Conservation (phyloP, 2,329 filamentous ascomycete species). For the Apiospora phragmitis region DNA sequence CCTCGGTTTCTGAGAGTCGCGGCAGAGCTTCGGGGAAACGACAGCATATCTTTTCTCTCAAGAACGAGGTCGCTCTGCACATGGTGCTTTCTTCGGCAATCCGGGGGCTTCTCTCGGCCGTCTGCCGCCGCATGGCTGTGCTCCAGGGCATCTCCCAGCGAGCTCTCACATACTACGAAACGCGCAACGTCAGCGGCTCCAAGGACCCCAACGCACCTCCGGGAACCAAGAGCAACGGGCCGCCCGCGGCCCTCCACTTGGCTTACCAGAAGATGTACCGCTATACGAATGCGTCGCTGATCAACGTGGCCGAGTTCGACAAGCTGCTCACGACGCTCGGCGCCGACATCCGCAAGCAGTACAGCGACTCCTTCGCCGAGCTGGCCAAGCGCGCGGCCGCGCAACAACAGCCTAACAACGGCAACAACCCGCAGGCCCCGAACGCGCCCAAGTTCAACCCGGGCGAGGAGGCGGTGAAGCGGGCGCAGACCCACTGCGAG, state of each 20-base stretch:
- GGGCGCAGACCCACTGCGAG: slow-evolving; percentile 50
- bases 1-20: slow-evolving; percentile 46
- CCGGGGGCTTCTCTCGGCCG: slow-evolving; percentile 69
- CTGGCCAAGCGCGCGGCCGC: slow-evolving; percentile 44
- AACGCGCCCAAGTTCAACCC: slow-evolving; percentile 37
- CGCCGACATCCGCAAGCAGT: slow-evolving; percentile 51
- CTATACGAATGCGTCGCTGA: slow-evolving; percentile 49
- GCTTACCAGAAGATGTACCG: slow-evolving; percentile 57
- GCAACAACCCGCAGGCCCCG: slow-evolving; percentile 40
- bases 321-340: slow-evolving; percentile 55
- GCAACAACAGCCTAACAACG: slow-evolving; percentile 16
- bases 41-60: slow-evolving; percentile 51
- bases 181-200: slow-evolving; percentile 35
- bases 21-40: slow-evolving; percentile 47
- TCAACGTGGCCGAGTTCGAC: slow-evolving; percentile 64
- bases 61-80: slow-evolving; percentile 60
- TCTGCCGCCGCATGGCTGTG: slow-evolving; percentile 63
- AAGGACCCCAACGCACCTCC: slow-evolving; percentile 39
- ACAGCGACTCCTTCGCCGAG: slow-evolving; percentile 46
- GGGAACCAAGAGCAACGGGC: slow-evolving; percentile 37
- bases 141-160: slow-evolving; percentile 51
- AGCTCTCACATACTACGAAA: slow-evolving; percentile 53
- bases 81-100: slow-evolving; percentile 73
- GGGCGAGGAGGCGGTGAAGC: slow-evolving; percentile 39
- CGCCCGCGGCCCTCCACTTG: slow-evolving; percentile 55